phyloP scores from a whole-genome alignment of 768 basidiomycete species.

The Leucogyrophana mollusca region DNA sequence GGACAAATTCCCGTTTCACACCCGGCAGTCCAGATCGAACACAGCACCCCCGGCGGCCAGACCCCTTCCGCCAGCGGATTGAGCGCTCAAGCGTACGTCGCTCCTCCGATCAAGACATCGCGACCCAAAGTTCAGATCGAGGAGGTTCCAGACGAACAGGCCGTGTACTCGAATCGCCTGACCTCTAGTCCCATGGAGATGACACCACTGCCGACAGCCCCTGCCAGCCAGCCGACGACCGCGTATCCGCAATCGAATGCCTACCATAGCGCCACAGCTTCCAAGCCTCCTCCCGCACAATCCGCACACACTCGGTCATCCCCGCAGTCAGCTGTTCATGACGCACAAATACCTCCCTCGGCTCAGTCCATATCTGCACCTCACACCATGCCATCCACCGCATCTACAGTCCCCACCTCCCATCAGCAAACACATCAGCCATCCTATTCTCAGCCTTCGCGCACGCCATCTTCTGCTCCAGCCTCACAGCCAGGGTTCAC shows the following conservation, averaged over 20 bases:
- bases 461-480: conserved; percentile 21
- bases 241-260: conserved; percentile 4
- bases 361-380: too few relatives aligned
- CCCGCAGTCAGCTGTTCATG: conserved; percentile 11
- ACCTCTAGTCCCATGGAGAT: conserved; percentile 2
- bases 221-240: conserved; percentile 9
- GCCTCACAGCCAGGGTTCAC: conserved; percentile 15
- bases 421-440: conserved; percentile 2
- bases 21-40: too few relatives aligned
- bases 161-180: conserved; percentile 10
- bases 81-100: not conserved
- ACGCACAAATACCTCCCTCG: conserved; percentile 15
- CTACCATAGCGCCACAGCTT: not conserved
- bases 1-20: too few relatives aligned
- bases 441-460: conserved; percentile 4
- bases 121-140: conserved; percentile 29
- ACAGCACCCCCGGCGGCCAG: too few relatives aligned
- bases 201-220: conserved; percentile 1
- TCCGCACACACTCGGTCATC: conserved; percentile 13
- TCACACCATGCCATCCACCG: too few relatives aligned
- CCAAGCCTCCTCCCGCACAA: conserved; percentile 9
- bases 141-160: conserved; percentile 24
- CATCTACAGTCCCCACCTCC: conserved; percentile 2
- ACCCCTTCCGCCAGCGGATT: too few relatives aligned
- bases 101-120: conserved; percentile 4